phyloP scores from a whole-genome alignment of 148 eudicot genomes.

The Polygonum maritimum region DNA sequence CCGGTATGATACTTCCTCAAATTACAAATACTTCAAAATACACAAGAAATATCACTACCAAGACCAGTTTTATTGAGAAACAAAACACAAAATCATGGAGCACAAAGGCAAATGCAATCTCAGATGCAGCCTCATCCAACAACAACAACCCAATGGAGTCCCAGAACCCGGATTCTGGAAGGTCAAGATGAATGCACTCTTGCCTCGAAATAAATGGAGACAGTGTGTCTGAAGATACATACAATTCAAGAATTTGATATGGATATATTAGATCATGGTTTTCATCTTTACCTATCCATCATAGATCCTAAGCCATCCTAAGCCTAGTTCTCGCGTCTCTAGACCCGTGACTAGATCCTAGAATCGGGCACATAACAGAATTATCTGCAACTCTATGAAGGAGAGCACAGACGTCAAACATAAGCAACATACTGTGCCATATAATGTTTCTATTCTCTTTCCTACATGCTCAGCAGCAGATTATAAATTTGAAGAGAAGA shows the following conservation, averaged over 20 bases:
- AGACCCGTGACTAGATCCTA: too few relatives aligned
- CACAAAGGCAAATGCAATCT: neutral
- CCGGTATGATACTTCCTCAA: neutral
- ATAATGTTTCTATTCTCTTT: neutral
- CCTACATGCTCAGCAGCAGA: neutral
- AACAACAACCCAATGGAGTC: too few relatives aligned
- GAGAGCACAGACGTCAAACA: neutral
- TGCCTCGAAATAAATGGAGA: too few relatives aligned
- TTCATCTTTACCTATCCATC: too few relatives aligned
- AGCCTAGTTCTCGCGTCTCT: too few relatives aligned
- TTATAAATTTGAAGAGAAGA: neutral
- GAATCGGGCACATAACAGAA: neutral
- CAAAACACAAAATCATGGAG: neutral
- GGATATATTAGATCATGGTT: too few relatives aligned
- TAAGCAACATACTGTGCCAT: neutral
- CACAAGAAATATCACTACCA: neutral
- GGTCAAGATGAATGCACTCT: too few relatives aligned
- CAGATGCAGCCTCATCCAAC: neutral
- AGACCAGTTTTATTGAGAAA: neutral
- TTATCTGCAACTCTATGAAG: neutral
- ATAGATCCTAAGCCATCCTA: too few relatives aligned
- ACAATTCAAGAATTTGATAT: neutral
- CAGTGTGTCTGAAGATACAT: neutral
- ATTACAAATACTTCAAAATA: neutral
- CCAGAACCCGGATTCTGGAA: too few relatives aligned